Base-by-base conservation (phyloP, 2,329 filamentous ascomycete genomes). In the Aspergillus japonicus region DNA sequence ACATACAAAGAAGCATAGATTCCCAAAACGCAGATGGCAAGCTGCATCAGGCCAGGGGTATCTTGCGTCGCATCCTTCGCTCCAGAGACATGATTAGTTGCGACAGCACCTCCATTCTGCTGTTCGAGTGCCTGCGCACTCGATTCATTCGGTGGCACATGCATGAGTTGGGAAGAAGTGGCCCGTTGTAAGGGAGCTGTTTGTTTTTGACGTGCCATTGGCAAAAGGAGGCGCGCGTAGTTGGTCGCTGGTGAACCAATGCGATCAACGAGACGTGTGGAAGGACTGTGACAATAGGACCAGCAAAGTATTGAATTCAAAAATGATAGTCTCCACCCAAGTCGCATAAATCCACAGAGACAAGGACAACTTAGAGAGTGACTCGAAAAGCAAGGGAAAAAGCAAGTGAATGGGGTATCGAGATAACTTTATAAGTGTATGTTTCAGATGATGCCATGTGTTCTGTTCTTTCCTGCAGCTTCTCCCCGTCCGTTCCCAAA, bases 1-100 rank as follows among this genome's bases (percentile, higher is more conserved):
- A 68, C 73, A 62, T 85, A 97, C 94, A 99, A 99, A 39, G 93
- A 96, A 39, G 89, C 92, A 76, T 99, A 99, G 69, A 99, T 99
- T 61, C 95, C 95, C 6, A 87, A 88, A n/a, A 97, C 92, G 65
- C 93, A 94, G 62, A 96, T 85, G 52, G 93, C 78, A 58, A 97
- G 85, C 76, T 96, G 90, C 69, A 89, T 72, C 31, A 91, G 73
- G 4, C 91, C 90, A 8, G 88, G 83, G 57, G 62, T 67, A 33
- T 75, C 71, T 48, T 60, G 71, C 33, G 76, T 67, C 19, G 71
- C 63, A 42, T 71, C 69, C 21, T 68, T 65, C 51, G 65, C 58
- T 42, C 68, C 59, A 31, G 39, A 12, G 16, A 44, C 39, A 44
- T 19, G 39, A n/a, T 55, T 63, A 39, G 66, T 63, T 59, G 66